phyloP scores from a whole-genome alignment of 129 eudicot species.

The Arctium lappa region DNA sequence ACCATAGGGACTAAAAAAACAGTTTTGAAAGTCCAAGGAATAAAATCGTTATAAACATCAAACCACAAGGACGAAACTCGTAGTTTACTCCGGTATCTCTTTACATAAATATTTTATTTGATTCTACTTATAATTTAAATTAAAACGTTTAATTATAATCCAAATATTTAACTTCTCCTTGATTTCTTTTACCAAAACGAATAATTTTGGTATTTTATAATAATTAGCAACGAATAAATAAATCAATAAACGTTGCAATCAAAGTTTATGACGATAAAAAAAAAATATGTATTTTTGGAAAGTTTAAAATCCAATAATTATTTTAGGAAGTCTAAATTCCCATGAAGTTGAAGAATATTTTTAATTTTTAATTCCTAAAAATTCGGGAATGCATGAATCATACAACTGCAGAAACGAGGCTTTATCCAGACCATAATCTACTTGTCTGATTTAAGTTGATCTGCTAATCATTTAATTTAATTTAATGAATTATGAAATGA shows the following conservation, averaged over 20 bases:
- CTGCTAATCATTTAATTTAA: background rate
- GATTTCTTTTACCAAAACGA: background rate
- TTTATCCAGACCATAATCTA: background rate
- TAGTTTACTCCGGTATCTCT: no score
- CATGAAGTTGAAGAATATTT: slow-evolving; percentile 3
- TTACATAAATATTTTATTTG: no score
- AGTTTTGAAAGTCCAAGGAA: no score
- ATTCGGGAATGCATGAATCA: slow-evolving; percentile 13
- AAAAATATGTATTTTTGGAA: background rate
- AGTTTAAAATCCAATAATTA: background rate
- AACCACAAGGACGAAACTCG: no score
- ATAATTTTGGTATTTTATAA: no score
- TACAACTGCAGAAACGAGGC: slow-evolving; percentile 6
- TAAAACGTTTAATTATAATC: no score
- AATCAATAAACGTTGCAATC: background rate
- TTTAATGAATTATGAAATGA: background rate
- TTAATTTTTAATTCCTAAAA: background rate
- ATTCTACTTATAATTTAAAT: background rate
- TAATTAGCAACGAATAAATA: background rate
- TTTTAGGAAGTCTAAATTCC: slow-evolving; percentile 8
- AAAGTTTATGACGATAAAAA: no score
- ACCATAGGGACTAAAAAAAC: no score
- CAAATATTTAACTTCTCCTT: background rate
- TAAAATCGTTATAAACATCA: no score
- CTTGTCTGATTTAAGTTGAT: background rate